These are phyloP conservation scores for Penicillium chermesinum DNA, from an alignment of 495 filamentous ascomycete genomes.

Conservation along the genomic window DNA sequence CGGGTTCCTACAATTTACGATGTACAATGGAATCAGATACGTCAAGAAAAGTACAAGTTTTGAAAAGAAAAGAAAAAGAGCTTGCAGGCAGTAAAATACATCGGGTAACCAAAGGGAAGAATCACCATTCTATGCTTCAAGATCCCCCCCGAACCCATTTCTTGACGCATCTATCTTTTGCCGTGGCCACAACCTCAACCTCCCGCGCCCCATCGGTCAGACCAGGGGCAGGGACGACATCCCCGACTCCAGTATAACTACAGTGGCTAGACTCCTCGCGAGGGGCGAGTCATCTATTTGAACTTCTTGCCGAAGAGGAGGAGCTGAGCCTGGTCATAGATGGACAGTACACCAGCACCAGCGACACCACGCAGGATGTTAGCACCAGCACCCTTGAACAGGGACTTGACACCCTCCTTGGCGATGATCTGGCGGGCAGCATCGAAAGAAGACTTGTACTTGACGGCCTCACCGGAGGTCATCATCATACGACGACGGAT, in stretches of 20 bases:
- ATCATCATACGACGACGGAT: slow-evolving; percentile 99
- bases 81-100: slow-evolving; percentile 57
- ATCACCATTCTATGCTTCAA: slow-evolving; percentile 45
- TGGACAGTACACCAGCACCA: slow-evolving; percentile 99
- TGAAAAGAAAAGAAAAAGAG: slow-evolving; percentile 41
- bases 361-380: slow-evolving; percentile 99
- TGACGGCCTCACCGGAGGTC: slow-evolving; percentile 94
- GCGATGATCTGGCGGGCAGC: slow-evolving; percentile 93
- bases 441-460: slow-evolving; percentile 94
- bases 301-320: slow-evolving; percentile 99
- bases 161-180: slow-evolving; percentile 50
- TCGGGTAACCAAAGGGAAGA: slow-evolving; percentile 44
- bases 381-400: slow-evolving; percentile 99
- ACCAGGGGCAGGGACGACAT: slow-evolving; percentile 19
- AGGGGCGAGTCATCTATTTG: slow-evolving; percentile 60
- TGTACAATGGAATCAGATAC: slow-evolving; percentile 4
- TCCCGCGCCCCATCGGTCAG: slow-evolving; percentile 23
- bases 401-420: slow-evolving; percentile 92
- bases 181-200: slow-evolving; percentile 32
- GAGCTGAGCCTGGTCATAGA: slow-evolving; percentile 99
- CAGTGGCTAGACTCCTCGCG: slow-evolving; percentile 18
- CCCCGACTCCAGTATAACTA: slow-evolving; percentile 35
- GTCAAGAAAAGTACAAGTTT: slow-evolving; percentile 33
- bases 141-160: slow-evolving; percentile 34
- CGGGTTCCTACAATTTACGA: no score